Evolutionary conservation across 495 filamentous ascomycete genomes (phyloP).

Genomic region (Penicillium flavigenum): DNA sequence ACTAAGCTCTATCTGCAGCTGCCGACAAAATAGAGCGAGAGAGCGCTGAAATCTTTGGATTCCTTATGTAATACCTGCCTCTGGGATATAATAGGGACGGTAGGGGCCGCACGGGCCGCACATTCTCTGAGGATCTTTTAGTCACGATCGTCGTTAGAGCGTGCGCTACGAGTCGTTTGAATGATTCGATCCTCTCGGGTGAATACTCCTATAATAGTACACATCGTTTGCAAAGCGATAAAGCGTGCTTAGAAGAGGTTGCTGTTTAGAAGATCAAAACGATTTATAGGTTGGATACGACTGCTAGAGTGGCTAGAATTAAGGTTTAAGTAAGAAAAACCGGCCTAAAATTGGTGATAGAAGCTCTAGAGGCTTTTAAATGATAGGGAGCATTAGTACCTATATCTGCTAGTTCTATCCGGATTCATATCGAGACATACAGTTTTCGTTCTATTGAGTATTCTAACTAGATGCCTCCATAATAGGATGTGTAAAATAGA

Average conservation of each 20-base stretch:
- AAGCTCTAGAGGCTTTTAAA: neutral
- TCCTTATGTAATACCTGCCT: neutral
- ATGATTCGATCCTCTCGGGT: neutral
- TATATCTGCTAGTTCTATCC: too few species aligned
- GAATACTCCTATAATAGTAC: neutral
- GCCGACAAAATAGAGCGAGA: neutral
- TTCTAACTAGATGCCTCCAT: too few species aligned
- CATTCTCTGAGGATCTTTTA: neutral
- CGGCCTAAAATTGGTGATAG: neutral
- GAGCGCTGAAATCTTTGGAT: constrained; percentile 2
- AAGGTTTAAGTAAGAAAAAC: neutral
- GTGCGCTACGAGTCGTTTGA: neutral
- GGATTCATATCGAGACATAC: too few species aligned
- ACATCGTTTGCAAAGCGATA: neutral
- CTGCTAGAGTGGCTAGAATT: neutral
- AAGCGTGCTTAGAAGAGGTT: neutral
- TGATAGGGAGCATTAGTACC: too few species aligned
- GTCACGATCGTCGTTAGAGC: neutral
- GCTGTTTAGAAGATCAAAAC: neutral
- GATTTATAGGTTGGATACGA: neutral
- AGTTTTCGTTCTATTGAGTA: too few species aligned
- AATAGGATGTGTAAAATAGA: too few species aligned
- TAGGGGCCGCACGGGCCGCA: neutral
- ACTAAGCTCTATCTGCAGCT: neutral
- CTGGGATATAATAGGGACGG: neutral